A percentile compares a stretch with the other conserved stretches of the same genome.
Conservation (phyloP, 257 asterid species). For the Haberlea rhodopensis region DNA sequence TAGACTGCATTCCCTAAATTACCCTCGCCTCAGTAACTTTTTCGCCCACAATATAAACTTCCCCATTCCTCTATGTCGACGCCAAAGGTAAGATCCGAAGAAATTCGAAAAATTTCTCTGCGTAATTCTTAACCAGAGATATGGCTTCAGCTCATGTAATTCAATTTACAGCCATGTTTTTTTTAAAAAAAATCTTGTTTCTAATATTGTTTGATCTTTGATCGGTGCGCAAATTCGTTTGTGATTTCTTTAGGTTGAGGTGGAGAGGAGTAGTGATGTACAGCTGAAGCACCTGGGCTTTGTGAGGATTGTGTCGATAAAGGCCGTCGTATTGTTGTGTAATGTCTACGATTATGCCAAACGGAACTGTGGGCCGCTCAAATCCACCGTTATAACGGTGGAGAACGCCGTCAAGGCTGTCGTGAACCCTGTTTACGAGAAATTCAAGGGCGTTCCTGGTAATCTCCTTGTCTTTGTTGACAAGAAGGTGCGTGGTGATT, state of each 20-base stretch:
- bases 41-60: background rate
- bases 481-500: constrained; percentile 42
- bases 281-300: constrained; percentile 64
- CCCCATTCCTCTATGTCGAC: background rate
- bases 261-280: constrained; percentile 32
- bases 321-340: constrained; percentile 47
- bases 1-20: background rate
- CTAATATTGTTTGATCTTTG: constrained; percentile 11
- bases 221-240: no score
- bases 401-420: constrained; percentile 61
- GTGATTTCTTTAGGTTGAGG: constrained; percentile 41
- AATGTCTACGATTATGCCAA: constrained; percentile 60
- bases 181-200: no score
- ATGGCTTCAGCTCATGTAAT: constrained; percentile 35
- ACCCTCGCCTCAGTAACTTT: background rate
- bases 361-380: constrained; percentile 64
- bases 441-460: constrained; percentile 49
- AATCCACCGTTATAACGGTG: constrained; percentile 50
- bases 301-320: constrained; percentile 44
- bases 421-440: constrained; percentile 54
- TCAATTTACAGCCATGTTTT: no score
- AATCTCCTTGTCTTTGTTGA: constrained; percentile 59
- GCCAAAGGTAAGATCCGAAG: no score
- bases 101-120: no score
- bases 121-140: no score